Evolutionary conservation across 2,329 filamentous ascomycete species (phyloP).

Genomic region (Calonectria crousiana): DNA sequence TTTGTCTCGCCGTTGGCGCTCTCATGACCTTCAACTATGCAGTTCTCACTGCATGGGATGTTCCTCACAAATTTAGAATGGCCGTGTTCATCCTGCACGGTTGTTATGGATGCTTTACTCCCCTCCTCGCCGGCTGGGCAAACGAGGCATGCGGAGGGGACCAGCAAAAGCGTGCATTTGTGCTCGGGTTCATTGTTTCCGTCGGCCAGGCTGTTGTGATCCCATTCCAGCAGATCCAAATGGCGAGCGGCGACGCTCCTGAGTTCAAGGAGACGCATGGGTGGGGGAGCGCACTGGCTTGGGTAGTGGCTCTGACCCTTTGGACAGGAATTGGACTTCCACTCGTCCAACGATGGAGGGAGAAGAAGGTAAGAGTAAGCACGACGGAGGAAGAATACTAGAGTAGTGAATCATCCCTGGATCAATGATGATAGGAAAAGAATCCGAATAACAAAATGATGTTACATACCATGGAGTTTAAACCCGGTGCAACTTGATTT

Average conservation of each 20-base stretch:
- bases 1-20: constrained; percentile 49
- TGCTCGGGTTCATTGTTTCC: constrained; percentile 53
- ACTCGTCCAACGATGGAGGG: constrained; percentile 35
- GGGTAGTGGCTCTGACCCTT: constrained; percentile 48
- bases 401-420: not conserved
- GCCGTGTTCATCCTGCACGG: constrained; percentile 54
- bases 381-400: constrained; percentile 6
- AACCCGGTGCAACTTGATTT: not conserved
- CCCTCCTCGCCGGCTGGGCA: constrained; percentile 55
- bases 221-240: constrained; percentile 54
- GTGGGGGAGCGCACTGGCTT: constrained; percentile 49
- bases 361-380: constrained; percentile 23
- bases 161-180: constrained; percentile 56
- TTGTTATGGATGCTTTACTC: constrained; percentile 57
- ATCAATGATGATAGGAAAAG: not conserved
- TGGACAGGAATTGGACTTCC: constrained; percentile 50
- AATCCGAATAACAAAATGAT: not conserved
- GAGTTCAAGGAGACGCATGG: constrained; percentile 51
- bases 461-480: not conserved
- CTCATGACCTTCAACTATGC: constrained; percentile 52
- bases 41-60: constrained; percentile 53
- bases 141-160: constrained; percentile 57
- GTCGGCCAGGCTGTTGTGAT: constrained; percentile 53
- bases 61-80: constrained; percentile 52
- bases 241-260: constrained; percentile 52